phyloP scores from a whole-genome alignment of 1,284 basidiomycete species.

The Chalciporus sp. region DNA sequence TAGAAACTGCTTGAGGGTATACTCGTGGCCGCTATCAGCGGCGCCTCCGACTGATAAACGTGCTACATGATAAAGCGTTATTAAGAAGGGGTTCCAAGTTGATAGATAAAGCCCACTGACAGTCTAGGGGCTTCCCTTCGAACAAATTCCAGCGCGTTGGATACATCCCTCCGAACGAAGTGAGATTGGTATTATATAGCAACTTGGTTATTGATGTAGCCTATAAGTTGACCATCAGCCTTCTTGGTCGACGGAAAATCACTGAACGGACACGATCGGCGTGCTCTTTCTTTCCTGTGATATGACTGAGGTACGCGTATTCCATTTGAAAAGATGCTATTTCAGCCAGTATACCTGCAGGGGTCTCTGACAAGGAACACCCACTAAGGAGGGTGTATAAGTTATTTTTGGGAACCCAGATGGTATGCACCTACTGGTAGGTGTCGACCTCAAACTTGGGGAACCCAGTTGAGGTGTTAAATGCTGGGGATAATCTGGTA shows the following conservation, averaged over 20 bases:
- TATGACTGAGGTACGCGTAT: conserved; percentile 58
- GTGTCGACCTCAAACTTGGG: conserved; percentile 53
- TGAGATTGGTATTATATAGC: conserved; percentile 48
- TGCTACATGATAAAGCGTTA: conserved; percentile 32
- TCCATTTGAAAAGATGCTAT: conserved; percentile 60
- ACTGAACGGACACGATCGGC: conserved; percentile 44
- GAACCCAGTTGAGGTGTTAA: conserved; percentile 50
- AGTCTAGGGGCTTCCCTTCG: conserved; percentile 40
- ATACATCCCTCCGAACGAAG: conserved; percentile 53
- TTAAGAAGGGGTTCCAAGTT: background rate
- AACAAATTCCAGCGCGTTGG: conserved; percentile 52
- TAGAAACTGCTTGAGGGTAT: conserved; percentile 73
- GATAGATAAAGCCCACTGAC: conserved; percentile 36
- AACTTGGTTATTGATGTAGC: conserved; percentile 53
- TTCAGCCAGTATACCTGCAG: conserved; percentile 52
- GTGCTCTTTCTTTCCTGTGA: conserved; percentile 51
- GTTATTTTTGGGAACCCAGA: background rate
- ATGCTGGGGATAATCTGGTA: conserved; percentile 50
- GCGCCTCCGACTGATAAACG: conserved; percentile 62
- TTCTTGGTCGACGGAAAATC: background rate
- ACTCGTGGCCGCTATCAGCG: conserved; percentile 76
- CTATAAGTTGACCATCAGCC: conserved; percentile 32
- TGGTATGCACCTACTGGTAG: conserved; percentile 39
- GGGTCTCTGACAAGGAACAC: conserved; percentile 12
- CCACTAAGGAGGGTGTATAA: conserved; percentile 6